Evolutionary conservation across 2,329 filamentous ascomycete species (phyloP), one percentile per base, ranked within the genome.

Genomic region (Botrytis paeoniae): DNA sequence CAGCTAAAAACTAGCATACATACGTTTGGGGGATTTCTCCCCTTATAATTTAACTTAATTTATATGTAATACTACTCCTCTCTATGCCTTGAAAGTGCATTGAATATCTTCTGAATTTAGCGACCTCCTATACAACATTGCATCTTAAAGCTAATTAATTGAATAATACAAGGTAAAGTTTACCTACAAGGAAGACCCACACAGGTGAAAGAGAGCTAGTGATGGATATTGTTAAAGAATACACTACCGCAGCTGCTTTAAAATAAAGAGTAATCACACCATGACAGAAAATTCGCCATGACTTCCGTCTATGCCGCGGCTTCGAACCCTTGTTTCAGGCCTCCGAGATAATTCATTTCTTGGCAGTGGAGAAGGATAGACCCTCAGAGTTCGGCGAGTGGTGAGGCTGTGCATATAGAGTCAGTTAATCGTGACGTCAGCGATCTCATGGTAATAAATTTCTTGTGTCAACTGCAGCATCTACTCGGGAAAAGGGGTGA

Each of bases 81-180:
- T 57, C 60, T 9, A n/a, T 3, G 29, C 35, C 5, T 18, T 20
- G 3, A 5, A n/a, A 41, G 22, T n/a, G 35, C 35, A 9, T 8
- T 39, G 3, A n/a, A 62, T 39, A 2, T n/a, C 1, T 39, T 39
- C 6, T 39, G 2, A 4, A 16, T 0, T 4, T 54, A n/a, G 22
- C 7, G 22, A 39, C 7, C 5, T 39, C 1, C 1, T 39, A 8
- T 22, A 4, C 59, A 61, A 25, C 5, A 16, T 20, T 8, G 12
- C 2, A 3, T 0, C 12, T n/a, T 61, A 1, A 61, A 25, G 12
- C 3, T 1, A 8, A 8, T 3, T 8, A 8, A 16, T 12, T 1
- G 1, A 61, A 39, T 39, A 4, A n/a, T 16, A 14, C 32, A 25
- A 14, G 32, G 59, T 25, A 16, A 37, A 61, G 4, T 8, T 3